A percentile compares a stretch with the other conserved stretches of the same genome.
Conservation (phyloP, 1,284 basidiomycete species). For the Uromyces viciae-fabae region DNA sequence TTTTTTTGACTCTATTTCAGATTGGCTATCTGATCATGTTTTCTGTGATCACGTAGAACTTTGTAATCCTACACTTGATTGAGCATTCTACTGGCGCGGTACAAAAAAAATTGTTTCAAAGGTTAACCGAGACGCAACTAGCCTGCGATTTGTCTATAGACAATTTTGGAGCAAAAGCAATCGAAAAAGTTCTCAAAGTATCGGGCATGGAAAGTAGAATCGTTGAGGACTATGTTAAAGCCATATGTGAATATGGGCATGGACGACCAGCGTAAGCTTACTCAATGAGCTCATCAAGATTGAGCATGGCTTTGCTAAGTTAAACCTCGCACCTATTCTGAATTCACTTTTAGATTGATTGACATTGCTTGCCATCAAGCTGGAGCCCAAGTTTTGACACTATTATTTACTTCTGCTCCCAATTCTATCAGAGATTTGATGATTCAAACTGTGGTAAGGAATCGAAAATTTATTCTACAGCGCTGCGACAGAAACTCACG, state of each 20-base stretch:
- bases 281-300: background rate
- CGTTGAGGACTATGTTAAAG: slow-evolving; percentile 42
- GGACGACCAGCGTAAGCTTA: slow-evolving; percentile 42
- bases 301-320: background rate
- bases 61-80: slow-evolving; percentile 44
- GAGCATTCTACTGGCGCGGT: slow-evolving; percentile 41
- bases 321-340: too few species aligned
- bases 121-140: slow-evolving; percentile 45
- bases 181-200: slow-evolving; percentile 45
- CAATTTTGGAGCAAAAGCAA: slow-evolving; percentile 45
- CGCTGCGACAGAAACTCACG: too few species aligned
- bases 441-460: slow-evolving; percentile 45
- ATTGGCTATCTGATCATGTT: background rate
- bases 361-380: slow-evolving; percentile 46
- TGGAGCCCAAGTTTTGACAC: slow-evolving; percentile 44
- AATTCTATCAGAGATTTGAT: slow-evolving; percentile 44
- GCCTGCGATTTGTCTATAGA: slow-evolving; percentile 45
- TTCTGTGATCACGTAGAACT: slow-evolving; percentile 27
- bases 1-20: background rate
- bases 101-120: slow-evolving; percentile 43
- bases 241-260: slow-evolving; percentile 45
- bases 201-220: slow-evolving; percentile 45
- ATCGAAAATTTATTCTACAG: background rate
- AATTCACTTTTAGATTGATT: slow-evolving; percentile 38
- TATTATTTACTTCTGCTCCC: slow-evolving; percentile 43